Evolutionary conservation across 768 basidiomycete species (phyloP).

Genomic region (Mycena vulgaris): DNA sequence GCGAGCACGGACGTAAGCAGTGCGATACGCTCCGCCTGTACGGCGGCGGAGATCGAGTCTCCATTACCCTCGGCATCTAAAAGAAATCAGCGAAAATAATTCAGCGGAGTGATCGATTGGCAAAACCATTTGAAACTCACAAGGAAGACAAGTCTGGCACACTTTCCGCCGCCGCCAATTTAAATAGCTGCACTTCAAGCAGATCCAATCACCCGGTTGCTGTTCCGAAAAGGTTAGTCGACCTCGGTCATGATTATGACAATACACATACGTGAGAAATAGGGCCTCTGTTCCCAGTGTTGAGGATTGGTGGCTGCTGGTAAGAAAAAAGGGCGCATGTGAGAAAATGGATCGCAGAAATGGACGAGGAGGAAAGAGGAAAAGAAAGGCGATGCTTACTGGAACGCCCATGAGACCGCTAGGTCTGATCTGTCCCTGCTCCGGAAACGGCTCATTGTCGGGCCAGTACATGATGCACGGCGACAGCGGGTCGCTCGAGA

Average conservation of each 20-base stretch:
- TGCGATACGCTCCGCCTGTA: slow-evolving; percentile 88
- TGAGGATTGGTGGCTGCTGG: slow-evolving; percentile 89
- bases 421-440: slow-evolving; percentile 78
- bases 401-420: slow-evolving; percentile 66
- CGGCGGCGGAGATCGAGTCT: slow-evolving; percentile 87
- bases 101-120: slow-evolving; percentile 18
- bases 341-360: slow-evolving; percentile 28
- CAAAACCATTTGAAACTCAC: slow-evolving; percentile 58
- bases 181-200: slow-evolving; percentile 87
- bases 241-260: not conserved
- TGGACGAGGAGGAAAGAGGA: not conserved
- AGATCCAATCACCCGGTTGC: slow-evolving; percentile 89
- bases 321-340: slow-evolving; percentile 19
- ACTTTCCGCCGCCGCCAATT: slow-evolving; percentile 93
- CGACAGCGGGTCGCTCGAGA: slow-evolving; percentile 77
- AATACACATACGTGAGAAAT: slow-evolving; percentile 80
- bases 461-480: slow-evolving; percentile 94
- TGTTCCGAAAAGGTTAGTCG: slow-evolving; percentile 42
- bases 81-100: slow-evolving; percentile 21
- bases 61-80: slow-evolving; percentile 91
- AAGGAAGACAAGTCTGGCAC: slow-evolving; percentile 91
- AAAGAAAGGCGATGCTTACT: slow-evolving; percentile 54
- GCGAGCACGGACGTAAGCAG: slow-evolving; percentile 82
- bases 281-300: slow-evolving; percentile 90
- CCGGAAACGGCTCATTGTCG: slow-evolving; percentile 88